Conservation (phyloP, 768 basidiomycete genomes). For the Exidia glandulosa region DNA sequence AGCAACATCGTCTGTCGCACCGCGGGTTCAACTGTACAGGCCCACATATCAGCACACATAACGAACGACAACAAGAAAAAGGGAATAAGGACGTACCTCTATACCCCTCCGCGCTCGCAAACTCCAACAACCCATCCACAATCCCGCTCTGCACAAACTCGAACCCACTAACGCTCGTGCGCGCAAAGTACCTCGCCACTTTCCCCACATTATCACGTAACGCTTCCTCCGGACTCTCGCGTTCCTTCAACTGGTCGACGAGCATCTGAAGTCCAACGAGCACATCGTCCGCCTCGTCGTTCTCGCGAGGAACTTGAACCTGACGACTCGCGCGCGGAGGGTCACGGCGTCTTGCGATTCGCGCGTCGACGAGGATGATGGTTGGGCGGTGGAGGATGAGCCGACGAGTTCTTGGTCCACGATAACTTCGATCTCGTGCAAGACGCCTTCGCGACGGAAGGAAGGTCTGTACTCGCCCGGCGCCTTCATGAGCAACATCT, state of each 20-base stretch:
- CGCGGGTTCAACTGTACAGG: constrained; percentile 55
- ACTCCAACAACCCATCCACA: constrained; percentile 74
- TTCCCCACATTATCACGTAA: neutral
- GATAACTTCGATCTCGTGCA: constrained; percentile 82
- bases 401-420: constrained; percentile 58
- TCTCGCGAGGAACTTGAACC: constrained; percentile 58
- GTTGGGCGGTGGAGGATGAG: no score
- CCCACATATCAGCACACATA: constrained; percentile 53
- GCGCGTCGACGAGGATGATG: no score
- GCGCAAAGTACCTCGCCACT: constrained; percentile 1
- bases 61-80: neutral
- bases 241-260: neutral
- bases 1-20: constrained; percentile 70
- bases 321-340: constrained; percentile 79
- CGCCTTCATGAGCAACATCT: constrained; percentile 76
- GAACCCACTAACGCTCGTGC: constrained; percentile 32
- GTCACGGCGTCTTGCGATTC: constrained; percentile 95
- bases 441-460: constrained; percentile 90
- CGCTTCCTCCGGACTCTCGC: constrained; percentile 1
- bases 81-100: constrained; percentile 26
- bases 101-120: constrained; percentile 60
- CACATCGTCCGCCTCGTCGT: neutral
- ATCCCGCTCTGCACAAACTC: constrained; percentile 91
- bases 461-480: constrained; percentile 76
- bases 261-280: neutral